These are phyloP conservation scores for Apiospora hydei DNA, from an alignment of 2,329 filamentous ascomycete genomes.

Conservation along the genomic window DNA sequence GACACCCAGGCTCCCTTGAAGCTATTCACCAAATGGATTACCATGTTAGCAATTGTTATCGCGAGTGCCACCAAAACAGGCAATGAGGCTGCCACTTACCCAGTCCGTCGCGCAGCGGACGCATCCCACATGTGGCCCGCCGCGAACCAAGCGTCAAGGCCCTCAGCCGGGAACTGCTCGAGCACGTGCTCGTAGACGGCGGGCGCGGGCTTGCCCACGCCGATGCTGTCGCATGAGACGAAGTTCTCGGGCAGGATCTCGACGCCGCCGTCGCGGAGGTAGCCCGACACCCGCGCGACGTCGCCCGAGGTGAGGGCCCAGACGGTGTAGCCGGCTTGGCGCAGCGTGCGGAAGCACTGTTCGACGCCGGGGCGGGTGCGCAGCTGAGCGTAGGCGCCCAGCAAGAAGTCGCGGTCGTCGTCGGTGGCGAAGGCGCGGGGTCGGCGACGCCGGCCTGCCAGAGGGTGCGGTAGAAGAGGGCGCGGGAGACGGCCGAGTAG, in stretches of 20 bases:
- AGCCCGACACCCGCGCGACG: conserved; percentile 55
- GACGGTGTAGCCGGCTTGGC: conserved; percentile 55
- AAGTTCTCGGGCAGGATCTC: conserved; percentile 59
- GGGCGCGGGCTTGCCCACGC: conserved; percentile 59
- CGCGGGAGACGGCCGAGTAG: conserved; percentile 51
- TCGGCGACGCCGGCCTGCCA: conserved; percentile 51
- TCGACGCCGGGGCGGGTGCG: conserved; percentile 48
- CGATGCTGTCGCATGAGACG: conserved; percentile 56
- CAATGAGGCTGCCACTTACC: conserved; percentile 35
- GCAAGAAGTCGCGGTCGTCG: conserved; percentile 49
- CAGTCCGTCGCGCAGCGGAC: conserved; percentile 55
- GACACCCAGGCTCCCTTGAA: conserved; percentile 62
- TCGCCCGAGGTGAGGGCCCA: conserved; percentile 64
- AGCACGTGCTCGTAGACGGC: conserved; percentile 50
- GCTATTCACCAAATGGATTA: conserved; percentile 28
- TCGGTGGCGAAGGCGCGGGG: conserved; percentile 50
- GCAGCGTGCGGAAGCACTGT: conserved; percentile 51
- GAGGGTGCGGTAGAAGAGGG: conserved; percentile 57
- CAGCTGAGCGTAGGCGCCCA: conserved; percentile 47
- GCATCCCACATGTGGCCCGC: conserved; percentile 69
- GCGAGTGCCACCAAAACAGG: neutral
- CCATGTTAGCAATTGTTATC: neutral
- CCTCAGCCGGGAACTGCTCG: conserved; percentile 43
- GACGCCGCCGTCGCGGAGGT: conserved; percentile 55
- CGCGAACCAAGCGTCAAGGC: conserved; percentile 59